Evolutionary conservation across 2,329 filamentous ascomycete genomes (phyloP), one percentile per base, ranked within the genome.

Genomic region (Amylocarpus encephaloides): DNA sequence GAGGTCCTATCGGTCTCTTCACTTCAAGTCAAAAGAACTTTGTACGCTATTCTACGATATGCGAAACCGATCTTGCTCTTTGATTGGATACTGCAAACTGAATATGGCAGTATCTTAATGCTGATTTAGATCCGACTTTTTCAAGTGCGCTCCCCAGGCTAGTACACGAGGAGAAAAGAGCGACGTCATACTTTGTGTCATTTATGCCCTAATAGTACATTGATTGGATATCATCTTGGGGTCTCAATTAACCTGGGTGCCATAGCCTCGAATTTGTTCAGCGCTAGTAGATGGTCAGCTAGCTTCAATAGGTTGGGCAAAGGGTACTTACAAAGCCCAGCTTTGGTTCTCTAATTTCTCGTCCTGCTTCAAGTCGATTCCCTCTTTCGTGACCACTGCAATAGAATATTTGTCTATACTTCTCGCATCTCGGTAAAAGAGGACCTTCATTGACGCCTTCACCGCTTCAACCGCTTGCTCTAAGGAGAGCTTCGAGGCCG

Each of bases 361-460:
- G 63, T 86, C 74, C 71, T 94, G 82, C 69, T 84, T 85, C 59
- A 96, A 68, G 49, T 94, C 86, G 52, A 97, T 83, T n/a, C 87
- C 89, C 43, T 89, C 88, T 72, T 89, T 86, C 49, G 88, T 93
- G 50, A 98, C 78, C 48, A 97, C 78, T 16, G 92, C 92, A 67
- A 97, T 84, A 58, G 88, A 93, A 75, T 96, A 98, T 61, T 80
- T 78, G 71, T 96, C 90, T 72, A 93, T 73, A 73, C 88, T 94
- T 70, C 93, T 83, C 40, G 93, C 93, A 72, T 98, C 93, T 63
- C 93, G 82, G 77, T 98, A 98, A 76, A 88, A 98, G 54, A 98
- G 78, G 47, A 97, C 92, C 80, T 97, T 97, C 88, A 98, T 91
- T 71, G 90, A 95, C 73, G 95, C 87, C 75, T 86, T 86, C 66